phyloP scores from a whole-genome alignment of 495 filamentous ascomycete genomes.

The Penicillium bialowiezense region DNA sequence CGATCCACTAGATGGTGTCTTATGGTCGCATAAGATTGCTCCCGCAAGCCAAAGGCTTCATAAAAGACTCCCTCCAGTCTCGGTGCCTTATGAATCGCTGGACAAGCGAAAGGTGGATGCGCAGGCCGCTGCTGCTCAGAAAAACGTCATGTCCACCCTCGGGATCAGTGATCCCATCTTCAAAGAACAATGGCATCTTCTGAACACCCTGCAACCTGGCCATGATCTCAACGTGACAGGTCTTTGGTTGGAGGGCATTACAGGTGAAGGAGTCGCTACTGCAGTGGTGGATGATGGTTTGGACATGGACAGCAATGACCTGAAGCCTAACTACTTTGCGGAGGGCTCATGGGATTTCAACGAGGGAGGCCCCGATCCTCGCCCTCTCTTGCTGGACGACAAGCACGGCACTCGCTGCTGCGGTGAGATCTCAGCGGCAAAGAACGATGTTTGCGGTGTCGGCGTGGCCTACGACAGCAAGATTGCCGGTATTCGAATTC shows the following conservation, averaged over 20 bases:
- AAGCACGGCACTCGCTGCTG: slow-evolving; percentile 90
- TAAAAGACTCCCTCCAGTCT: slow-evolving; percentile 65
- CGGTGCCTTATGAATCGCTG: slow-evolving; percentile 2
- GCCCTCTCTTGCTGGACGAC: slow-evolving; percentile 76
- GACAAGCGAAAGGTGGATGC: slow-evolving; percentile 30
- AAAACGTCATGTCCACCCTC: slow-evolving; percentile 59
- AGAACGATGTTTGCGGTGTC: slow-evolving; percentile 91
- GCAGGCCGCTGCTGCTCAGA: slow-evolving; percentile 54
- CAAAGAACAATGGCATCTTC: slow-evolving; percentile 90
- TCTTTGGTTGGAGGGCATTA: slow-evolving; percentile 88
- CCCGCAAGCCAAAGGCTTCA: slow-evolving; percentile 62
- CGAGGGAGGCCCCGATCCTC: slow-evolving; percentile 72
- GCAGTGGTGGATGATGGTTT: slow-evolving; percentile 95
- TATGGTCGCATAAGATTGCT: slow-evolving; percentile 80
- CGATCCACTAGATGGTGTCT: slow-evolving; percentile 68
- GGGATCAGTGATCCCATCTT: slow-evolving; percentile 88
- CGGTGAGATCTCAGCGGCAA: slow-evolving; percentile 87
- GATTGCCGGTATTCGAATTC: slow-evolving; percentile 84
- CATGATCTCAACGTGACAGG: slow-evolving; percentile 95
- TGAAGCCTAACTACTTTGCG: slow-evolving; percentile 89
- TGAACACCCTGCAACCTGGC: slow-evolving; percentile 74
- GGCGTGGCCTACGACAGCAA: slow-evolving; percentile 92
- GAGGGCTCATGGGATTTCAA: slow-evolving; percentile 96
- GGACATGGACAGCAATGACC: slow-evolving; percentile 94
- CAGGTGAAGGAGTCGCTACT: slow-evolving; percentile 82